phyloP scores from a whole-genome alignment of 768 basidiomycete genomes.

The Suillus bovinus region DNA sequence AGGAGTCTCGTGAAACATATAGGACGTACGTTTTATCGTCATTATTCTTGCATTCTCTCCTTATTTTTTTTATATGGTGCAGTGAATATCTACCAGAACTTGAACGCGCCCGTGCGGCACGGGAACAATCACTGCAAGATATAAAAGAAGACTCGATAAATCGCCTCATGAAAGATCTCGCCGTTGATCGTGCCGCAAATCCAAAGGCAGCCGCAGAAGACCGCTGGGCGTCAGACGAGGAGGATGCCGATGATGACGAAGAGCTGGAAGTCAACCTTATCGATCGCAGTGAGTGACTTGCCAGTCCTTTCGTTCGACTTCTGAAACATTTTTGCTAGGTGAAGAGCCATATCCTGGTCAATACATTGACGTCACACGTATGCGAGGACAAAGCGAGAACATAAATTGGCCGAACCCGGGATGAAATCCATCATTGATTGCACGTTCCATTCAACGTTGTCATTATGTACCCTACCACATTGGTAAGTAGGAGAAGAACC shows the following conservation, averaged over 20 bases:
- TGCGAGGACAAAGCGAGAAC: constrained; percentile 53
- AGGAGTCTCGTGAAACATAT: constrained; percentile 85
- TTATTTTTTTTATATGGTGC: constrained; percentile 11
- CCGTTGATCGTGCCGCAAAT: constrained; percentile 67
- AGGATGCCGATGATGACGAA: constrained; percentile 55
- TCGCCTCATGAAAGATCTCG: constrained; percentile 77
- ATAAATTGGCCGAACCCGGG: constrained; percentile 76
- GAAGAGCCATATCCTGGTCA: constrained; percentile 72
- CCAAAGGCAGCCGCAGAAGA: constrained; percentile 57
- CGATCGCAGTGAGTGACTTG: constrained; percentile 60
- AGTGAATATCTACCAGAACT: constrained; percentile 95
- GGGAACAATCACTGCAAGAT: constrained; percentile 63
- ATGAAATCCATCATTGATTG: constrained; percentile 26
- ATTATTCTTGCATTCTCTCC: background rate
- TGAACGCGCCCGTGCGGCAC: constrained; percentile 60
- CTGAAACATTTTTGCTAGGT: constrained; percentile 40
- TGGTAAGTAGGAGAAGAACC: background rate
- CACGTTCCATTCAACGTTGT: background rate
- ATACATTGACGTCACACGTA: constrained; percentile 72
- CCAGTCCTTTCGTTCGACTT: constrained; percentile 7
- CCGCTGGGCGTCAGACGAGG: constrained; percentile 61
- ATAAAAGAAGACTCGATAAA: constrained; percentile 76
- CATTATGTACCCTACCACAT: background rate
- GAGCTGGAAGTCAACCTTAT: constrained; percentile 56
- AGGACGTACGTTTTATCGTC: constrained; percentile 58